A percentile compares a stretch with the other conserved stretches of the same genome.
Evolutionary conservation across 371 early-diverging fungal genomes (phyloP).

Genomic region (Mucor plumbeus): DNA sequence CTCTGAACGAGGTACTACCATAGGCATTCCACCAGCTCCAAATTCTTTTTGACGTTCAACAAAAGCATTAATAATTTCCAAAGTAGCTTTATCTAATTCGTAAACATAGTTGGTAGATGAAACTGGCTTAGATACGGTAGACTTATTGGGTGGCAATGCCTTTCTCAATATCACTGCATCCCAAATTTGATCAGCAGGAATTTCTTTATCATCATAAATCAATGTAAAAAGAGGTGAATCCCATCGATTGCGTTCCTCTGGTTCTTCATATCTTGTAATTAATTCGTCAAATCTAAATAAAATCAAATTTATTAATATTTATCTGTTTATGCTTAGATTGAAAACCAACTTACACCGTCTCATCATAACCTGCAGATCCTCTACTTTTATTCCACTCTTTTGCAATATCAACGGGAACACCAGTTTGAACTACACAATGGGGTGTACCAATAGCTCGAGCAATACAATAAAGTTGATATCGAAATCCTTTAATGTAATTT

Average conservation of each 20-base stretch:
- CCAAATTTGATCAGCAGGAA: conserved; percentile 75
- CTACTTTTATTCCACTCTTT: conserved; percentile 68
- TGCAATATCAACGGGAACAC: conserved; percentile 66
- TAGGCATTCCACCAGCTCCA: conserved; percentile 61
- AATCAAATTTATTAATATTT: not conserved
- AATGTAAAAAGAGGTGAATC: conserved; percentile 93
- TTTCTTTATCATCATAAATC: conserved; percentile 69
- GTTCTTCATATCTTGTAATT: conserved; percentile 92
- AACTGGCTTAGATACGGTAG: conserved; percentile 86
- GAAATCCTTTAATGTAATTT: conserved; percentile 97
- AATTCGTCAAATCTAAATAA: conserved; percentile 79
- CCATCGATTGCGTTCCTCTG: conserved; percentile 90
- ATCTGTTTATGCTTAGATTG: too few relatives aligned
- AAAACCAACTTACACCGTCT: conserved; percentile 40
- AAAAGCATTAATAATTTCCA: conserved; percentile 80
- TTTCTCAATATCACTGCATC: conserved; percentile 77
- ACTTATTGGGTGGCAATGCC: conserved; percentile 83
- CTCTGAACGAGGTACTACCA: conserved; percentile 67
- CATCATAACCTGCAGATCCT: conserved; percentile 57
- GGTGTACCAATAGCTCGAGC: conserved; percentile 89
- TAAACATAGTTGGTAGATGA: conserved; percentile 90
- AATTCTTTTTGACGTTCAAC: conserved; percentile 79
- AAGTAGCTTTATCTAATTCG: conserved; percentile 84
- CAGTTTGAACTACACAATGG: conserved; percentile 87
- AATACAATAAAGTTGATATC: conserved; percentile 96